Conservation (phyloP, 148 eudicot species). For the Agrostemma githago region DNA sequence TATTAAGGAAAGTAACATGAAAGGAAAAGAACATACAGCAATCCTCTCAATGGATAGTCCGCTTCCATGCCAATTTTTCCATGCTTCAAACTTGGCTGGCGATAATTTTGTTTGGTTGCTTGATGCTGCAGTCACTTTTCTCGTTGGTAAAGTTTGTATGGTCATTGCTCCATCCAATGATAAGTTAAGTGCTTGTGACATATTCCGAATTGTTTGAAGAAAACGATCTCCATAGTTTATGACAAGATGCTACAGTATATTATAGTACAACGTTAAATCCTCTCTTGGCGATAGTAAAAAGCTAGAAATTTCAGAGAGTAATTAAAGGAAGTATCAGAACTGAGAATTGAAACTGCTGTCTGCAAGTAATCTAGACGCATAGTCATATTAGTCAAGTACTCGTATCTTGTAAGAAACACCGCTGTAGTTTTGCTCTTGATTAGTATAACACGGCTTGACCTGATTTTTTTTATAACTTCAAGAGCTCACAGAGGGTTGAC, state of each 20-base stretch:
- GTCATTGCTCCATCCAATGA: constrained; percentile 54
- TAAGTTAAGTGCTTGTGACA: constrained; percentile 44
- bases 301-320: constrained; percentile 1
- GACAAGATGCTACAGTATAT: constrained; percentile 53
- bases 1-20: not conserved
- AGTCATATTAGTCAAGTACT: not conserved
- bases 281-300: constrained; percentile 3
- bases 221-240: constrained; percentile 55
- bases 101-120: constrained; percentile 32
- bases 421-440: not conserved
- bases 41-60: constrained; percentile 52
- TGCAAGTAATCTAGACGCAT: not conserved
- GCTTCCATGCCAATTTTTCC: constrained; percentile 81
- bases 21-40: constrained; percentile 46
- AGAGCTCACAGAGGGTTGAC: not conserved
- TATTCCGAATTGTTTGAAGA: constrained; percentile 42
- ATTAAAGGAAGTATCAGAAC: not conserved
- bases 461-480: not conserved
- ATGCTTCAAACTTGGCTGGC: constrained; percentile 72
- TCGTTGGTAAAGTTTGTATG: constrained; percentile 26
- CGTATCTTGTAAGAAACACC: not conserved
- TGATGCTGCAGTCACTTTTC: constrained; percentile 30
- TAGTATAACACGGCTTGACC: too few relatives aligned
- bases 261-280: constrained; percentile 1
- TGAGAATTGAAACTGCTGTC: not conserved